Conservation (phyloP, 2,329 filamentous ascomycete species). For the Xylaria sp. region DNA sequence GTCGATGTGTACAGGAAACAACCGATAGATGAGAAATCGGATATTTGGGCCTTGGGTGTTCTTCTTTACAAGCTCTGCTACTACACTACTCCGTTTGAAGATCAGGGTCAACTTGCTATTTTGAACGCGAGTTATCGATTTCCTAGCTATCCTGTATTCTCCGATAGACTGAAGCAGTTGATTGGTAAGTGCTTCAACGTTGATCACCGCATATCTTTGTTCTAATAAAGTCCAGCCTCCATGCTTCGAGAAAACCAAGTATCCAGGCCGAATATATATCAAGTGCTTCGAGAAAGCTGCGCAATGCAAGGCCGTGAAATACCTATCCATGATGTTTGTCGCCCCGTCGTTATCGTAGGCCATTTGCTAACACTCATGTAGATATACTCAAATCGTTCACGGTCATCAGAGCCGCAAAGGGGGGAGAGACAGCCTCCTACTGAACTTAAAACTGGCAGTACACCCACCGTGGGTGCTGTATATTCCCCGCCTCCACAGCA, state of each 20-base stretch:
- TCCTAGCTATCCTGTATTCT: constrained; percentile 87
- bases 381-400: constrained; percentile 76
- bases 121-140: constrained; percentile 95
- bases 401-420: constrained; percentile 70
- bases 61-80: constrained; percentile 98
- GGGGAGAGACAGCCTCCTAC: constrained; percentile 63
- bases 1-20: constrained; percentile 96
- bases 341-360: neutral
- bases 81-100: constrained; percentile 98
- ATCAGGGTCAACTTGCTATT: constrained; percentile 96
- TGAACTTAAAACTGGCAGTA: constrained; percentile 60
- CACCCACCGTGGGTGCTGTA: constrained; percentile 79
- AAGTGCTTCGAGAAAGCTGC: constrained; percentile 87
- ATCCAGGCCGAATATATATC: constrained; percentile 88
- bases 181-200: constrained; percentile 72
- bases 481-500: constrained; percentile 80
- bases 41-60: constrained; percentile 97
- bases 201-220: constrained; percentile 12
- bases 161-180: constrained; percentile 85
- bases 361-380: constrained; percentile 50
- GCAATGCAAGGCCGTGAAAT: constrained; percentile 87
- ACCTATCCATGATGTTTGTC: constrained; percentile 87
- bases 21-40: constrained; percentile 97
- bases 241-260: constrained; percentile 90
- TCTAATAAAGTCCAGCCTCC: constrained; percentile 61